Evolutionary conservation across 202 grass and related monocot species (phyloP).

Genomic region (Dendrocalamus latiflorus): DNA sequence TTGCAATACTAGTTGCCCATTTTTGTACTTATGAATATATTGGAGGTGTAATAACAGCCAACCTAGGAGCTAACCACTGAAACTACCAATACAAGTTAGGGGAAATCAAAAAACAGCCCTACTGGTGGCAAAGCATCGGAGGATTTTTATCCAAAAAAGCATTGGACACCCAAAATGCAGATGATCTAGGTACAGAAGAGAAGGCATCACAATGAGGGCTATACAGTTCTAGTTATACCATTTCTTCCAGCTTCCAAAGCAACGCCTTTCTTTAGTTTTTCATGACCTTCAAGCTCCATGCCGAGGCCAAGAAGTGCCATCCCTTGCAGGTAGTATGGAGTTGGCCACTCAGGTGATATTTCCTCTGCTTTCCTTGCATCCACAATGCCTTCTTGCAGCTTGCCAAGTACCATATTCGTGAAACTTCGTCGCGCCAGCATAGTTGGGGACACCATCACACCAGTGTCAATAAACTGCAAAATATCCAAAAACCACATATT

Average conservation of each 20-base stretch:
- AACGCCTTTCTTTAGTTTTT: conserved; percentile 48
- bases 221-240: conserved; percentile 54
- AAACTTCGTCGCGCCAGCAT: conserved; percentile 59
- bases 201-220: conserved; percentile 24
- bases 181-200: conserved; percentile 45
- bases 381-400: conserved; percentile 52
- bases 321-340: conserved; percentile 54
- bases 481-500: background rate
- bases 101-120: conserved; percentile 51
- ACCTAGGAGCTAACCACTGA: conserved; percentile 41
- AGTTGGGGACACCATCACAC: conserved; percentile 52
- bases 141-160: conserved; percentile 11
- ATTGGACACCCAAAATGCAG: conserved; percentile 37
- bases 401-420: conserved; percentile 40
- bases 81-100: conserved; percentile 43
- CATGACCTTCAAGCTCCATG: conserved; percentile 54
- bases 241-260: conserved; percentile 53
- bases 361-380: conserved; percentile 61
- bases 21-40: conserved; percentile 53
- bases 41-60: conserved; percentile 36
- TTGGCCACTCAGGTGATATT: conserved; percentile 60
- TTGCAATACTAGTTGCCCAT: conserved; percentile 21
- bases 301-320: conserved; percentile 55
- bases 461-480: conserved; percentile 60
- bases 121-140: conserved; percentile 42